These are phyloP conservation scores for Staphylotrichum tortipilum DNA, from an alignment of 495 filamentous ascomycete genomes.

Conservation along the genomic window DNA sequence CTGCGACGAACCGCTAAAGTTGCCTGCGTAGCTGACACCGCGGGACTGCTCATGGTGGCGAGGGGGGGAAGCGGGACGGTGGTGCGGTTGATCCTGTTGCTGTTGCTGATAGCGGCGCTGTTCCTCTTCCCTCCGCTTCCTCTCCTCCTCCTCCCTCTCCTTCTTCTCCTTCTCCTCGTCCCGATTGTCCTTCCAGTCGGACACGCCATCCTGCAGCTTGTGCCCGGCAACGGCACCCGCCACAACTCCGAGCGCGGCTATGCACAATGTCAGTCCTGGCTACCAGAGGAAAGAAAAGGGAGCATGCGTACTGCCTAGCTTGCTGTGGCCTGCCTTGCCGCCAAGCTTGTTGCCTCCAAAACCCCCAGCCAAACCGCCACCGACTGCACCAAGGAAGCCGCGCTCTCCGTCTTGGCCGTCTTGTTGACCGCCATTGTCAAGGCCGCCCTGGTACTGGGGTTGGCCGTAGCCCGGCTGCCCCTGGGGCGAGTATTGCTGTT, in stretches of 20 bases:
- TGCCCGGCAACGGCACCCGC: slow-evolving; percentile 30
- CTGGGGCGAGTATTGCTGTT: slow-evolving; percentile 13
- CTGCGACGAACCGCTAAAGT: slow-evolving; percentile 24
- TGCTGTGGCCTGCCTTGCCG: slow-evolving; percentile 25
- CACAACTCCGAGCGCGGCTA: slow-evolving; percentile 24
- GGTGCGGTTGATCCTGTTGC: slow-evolving; percentile 6
- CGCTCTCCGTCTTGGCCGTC: slow-evolving; percentile 25
- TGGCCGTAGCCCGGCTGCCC: slow-evolving; percentile 10
- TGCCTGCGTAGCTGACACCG: slow-evolving; percentile 18
- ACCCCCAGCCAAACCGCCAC: slow-evolving; percentile 26
- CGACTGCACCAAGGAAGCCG: slow-evolving; percentile 27
- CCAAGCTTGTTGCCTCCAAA: slow-evolving; percentile 30
- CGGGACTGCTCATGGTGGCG: background rate
- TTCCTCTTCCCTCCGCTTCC: slow-evolving; percentile 9
- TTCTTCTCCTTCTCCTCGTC: slow-evolving; percentile 25
- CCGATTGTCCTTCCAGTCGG: slow-evolving; percentile 30
- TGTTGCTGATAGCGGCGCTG: slow-evolving; percentile 6
- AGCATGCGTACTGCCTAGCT: slow-evolving; percentile 14
- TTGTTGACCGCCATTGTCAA: slow-evolving; percentile 5
- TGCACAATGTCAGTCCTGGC: background rate
- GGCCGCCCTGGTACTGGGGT: slow-evolving; percentile 5
- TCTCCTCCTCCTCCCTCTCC: slow-evolving; percentile 8
- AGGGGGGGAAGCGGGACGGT: slow-evolving; percentile 2
- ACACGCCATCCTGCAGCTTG: slow-evolving; percentile 30
- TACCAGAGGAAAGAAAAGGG: background rate